Percentiles rank a stretch among this genome's conserved stretches.
These are phyloP conservation scores for Talaromyces piceae DNA, from an alignment of 2,329 filamentous ascomycete species.

Conservation along the genomic window DNA sequence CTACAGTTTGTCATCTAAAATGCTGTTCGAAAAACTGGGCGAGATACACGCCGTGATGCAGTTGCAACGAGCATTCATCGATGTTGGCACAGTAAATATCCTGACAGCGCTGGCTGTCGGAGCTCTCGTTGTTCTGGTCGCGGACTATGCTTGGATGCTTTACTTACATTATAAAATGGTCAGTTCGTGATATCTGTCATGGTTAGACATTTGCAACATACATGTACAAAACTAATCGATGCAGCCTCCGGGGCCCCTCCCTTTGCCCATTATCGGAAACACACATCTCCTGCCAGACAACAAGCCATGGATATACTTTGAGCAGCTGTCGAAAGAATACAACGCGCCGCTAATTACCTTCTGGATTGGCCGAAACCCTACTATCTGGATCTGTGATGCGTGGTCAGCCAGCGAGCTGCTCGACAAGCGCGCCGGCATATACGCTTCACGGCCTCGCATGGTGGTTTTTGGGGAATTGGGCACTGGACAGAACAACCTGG, in stretches of 20 bases:
- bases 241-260: constrained; percentile 49
- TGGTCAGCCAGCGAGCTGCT: constrained; percentile 25
- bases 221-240: neutral
- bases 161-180: constrained; percentile 21
- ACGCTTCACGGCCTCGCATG: constrained; percentile 26
- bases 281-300: constrained; percentile 48
- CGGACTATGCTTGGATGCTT: constrained; percentile 21
- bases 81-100: constrained; percentile 4
- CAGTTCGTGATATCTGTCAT: neutral
- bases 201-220: neutral
- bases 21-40: constrained; percentile 8
- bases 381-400: constrained; percentile 23
- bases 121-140: constrained; percentile 11
- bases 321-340: constrained; percentile 45
- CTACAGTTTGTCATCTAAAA: neutral
- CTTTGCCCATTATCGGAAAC: constrained; percentile 49
- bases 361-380: constrained; percentile 44
- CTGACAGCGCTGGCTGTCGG: constrained; percentile 1
- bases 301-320: constrained; percentile 54
- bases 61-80: constrained; percentile 5
- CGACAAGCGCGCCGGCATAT: constrained; percentile 28
- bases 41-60: constrained; percentile 9
- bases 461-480: constrained; percentile 22
- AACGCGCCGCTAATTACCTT: constrained; percentile 47
- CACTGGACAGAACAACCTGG: constrained; percentile 6